A percentile compares a stretch with the other conserved stretches of the same genome.
These are phyloP conservation scores for Chlamydomonas reinhardtii DNA, from an alignment of 163 green algal species.

Conservation along the genomic window DNA sequence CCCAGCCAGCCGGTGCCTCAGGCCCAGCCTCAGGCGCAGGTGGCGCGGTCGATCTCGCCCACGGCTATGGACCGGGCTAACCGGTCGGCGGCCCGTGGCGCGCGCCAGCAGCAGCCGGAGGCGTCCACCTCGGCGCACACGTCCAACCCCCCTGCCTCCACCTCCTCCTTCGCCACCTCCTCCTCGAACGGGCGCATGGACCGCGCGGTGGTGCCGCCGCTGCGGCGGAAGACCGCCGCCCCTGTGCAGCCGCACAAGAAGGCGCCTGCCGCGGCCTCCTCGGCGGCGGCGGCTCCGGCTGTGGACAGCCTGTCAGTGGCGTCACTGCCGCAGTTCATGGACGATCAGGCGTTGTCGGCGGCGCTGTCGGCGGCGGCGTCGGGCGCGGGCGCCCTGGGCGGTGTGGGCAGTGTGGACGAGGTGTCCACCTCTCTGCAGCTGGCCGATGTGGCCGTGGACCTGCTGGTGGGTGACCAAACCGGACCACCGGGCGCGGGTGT, in stretches of 20 bases:
- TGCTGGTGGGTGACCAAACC: constrained; percentile 3
- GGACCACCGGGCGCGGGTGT: too few relatives aligned
- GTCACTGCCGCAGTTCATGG: not conserved
- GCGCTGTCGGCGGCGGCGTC: not conserved
- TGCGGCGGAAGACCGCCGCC: not conserved
- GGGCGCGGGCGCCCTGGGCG: not conserved
- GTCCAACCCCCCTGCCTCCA: not conserved
- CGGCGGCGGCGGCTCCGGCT: not conserved
- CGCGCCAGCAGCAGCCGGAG: not conserved
- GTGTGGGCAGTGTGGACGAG: too few relatives aligned
- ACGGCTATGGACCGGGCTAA: too few relatives aligned
- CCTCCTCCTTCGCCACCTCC: not conserved
- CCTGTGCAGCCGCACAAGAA: not conserved
- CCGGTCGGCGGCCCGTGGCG: too few relatives aligned
- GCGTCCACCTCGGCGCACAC: not conserved
- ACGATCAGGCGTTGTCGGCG: not conserved
- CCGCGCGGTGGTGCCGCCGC: constrained; percentile 15
- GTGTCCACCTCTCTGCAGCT: not conserved
- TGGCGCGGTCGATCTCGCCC: too few relatives aligned
- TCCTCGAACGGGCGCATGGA: not conserved
- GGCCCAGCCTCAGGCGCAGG: too few relatives aligned
- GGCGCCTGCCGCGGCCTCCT: not conserved
- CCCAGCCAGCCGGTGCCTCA: too few relatives aligned
- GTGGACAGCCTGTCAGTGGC: not conserved
- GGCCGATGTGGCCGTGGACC: constrained; percentile 17